phyloP scores from a whole-genome alignment of 2,329 filamentous ascomycete species.

The Zymoseptoria pseudotritici region DNA sequence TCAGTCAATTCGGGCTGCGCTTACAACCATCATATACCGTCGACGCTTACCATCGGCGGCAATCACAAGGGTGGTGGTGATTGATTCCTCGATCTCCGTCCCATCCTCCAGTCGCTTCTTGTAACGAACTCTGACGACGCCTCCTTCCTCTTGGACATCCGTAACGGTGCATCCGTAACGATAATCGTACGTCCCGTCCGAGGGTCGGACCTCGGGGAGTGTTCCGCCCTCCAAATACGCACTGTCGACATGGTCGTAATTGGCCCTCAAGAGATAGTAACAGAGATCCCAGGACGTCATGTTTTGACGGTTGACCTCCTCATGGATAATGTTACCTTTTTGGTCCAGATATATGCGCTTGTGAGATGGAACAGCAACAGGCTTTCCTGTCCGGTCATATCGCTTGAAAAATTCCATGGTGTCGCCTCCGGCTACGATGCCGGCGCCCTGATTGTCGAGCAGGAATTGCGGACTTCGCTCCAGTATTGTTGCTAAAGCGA shows the following conservation, averaged over 20 bases:
- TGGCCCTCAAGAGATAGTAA: slow-evolving; percentile 40
- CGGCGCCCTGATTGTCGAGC: slow-evolving; percentile 42
- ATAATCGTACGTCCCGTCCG: slow-evolving; percentile 24
- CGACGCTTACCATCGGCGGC: slow-evolving; percentile 36
- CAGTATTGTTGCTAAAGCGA: slow-evolving; percentile 17
- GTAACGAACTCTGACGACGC: slow-evolving; percentile 23
- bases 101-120: slow-evolving; percentile 16
- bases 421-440: slow-evolving; percentile 41
- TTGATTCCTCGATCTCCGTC: slow-evolving; percentile 11
- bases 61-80: slow-evolving; percentile 34
- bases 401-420: slow-evolving; percentile 36
- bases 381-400: slow-evolving; percentile 36
- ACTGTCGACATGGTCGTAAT: slow-evolving; percentile 36
- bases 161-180: slow-evolving; percentile 27
- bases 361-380: slow-evolving; percentile 21
- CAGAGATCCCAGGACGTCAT: slow-evolving; percentile 44
- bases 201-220: slow-evolving; percentile 11
- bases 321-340: slow-evolving; percentile 21
- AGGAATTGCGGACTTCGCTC: slow-evolving; percentile 36
- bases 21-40: too few species aligned
- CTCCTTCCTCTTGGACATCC: slow-evolving; percentile 21
- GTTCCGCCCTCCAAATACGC: slow-evolving; percentile 24
- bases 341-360: slow-evolving; percentile 22
- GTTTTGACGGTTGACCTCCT: slow-evolving; percentile 32
- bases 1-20: too few species aligned